Base-by-base conservation (phyloP, 805 yeast genomes). In the Zygosaccharomyces lentus region DNA sequence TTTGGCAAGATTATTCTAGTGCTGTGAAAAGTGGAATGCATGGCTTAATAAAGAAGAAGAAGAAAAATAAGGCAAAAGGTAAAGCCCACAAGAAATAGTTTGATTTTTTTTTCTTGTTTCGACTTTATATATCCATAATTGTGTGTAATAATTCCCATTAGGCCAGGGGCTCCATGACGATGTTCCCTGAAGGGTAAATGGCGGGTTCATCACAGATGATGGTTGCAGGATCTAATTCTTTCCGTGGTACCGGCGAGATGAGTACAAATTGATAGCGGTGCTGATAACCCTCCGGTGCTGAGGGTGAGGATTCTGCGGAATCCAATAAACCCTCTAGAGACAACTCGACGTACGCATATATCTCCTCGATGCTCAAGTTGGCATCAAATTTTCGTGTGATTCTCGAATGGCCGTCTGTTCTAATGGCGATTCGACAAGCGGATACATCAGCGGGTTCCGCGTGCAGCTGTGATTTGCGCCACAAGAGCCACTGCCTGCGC, bases 1-100 rank as follows among this genome's bases (percentile, higher is more conserved):
- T 90, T 63, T 90, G 96, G 96, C 63, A 65, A 35, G 81, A 80
- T 21, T 90, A 89, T 66, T 68, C 87, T 1, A 80, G 78, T 35
- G 77, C 77, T 0, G 72, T 89, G 46, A 89, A 87, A 61, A 61
- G 72, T 17, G 90, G 93, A 4, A 79, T 86, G 64, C 69, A 70
- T 2, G 96, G 96, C 1, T 73, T 90, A 64, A 77, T 80, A 61
- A 87, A 84, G 70, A 87, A 85, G 49, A 87, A 87, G 73, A 77
- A 75, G 69, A 81, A 78, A 70, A 73, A 75, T 61, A 74, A 72
- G 68, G 53, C 71, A 64, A 51, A 47, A 35, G 44, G 45, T 37
- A 52, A 55, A 41, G 48, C 46, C 36, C 43, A 15, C 9, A 53
- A 43, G 44, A 52, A 49, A 40, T 43, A 38, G 36, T 31, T 34